phyloP scores from a whole-genome alignment of 73 alveolate genomes.

The Paramecium tetraurelia region DNA sequence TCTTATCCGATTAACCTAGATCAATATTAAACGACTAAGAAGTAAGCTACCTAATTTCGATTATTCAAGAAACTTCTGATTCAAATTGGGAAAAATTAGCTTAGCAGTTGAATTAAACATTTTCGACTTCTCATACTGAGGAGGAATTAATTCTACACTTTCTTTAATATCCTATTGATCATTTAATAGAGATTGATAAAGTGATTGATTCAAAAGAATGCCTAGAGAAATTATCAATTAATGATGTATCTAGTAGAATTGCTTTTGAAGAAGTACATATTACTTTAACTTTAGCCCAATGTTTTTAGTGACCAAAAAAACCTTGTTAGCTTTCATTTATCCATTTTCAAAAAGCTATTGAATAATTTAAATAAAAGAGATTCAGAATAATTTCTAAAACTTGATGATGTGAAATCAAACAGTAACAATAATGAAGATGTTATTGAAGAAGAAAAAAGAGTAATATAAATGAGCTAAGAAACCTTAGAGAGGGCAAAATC shows the following conservation, averaged over 20 bases:
- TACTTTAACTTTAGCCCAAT: neutral
- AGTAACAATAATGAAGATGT: neutral
- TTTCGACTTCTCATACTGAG: constrained; percentile 14
- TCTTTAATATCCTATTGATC: constrained; percentile 41
- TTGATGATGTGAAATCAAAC: neutral
- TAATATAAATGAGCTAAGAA: constrained; percentile 20
- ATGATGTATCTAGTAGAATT: neutral
- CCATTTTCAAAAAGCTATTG: neutral
- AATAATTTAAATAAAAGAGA: neutral
- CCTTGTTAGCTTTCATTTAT: constrained; percentile 41
- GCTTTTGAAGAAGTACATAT: constrained; percentile 33
- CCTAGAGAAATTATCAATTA: neutral
- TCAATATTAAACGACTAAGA: constrained; percentile 45
- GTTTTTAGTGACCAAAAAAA: constrained; percentile 3
- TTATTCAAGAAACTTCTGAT: constrained; percentile 42
- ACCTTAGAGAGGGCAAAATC: constrained; percentile 45
- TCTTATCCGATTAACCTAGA: neutral
- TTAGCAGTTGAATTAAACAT: neutral
- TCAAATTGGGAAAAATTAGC: constrained; percentile 49
- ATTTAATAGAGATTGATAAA: constrained; percentile 28
- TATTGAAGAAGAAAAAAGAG: constrained; percentile 29
- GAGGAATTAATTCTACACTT: constrained; percentile 56
- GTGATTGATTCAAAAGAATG: constrained; percentile 24
- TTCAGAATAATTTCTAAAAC: neutral
- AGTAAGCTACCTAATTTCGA: neutral